Conservation (phyloP, 176 grass and related monocot species). For the Poa pratensis region DNA sequence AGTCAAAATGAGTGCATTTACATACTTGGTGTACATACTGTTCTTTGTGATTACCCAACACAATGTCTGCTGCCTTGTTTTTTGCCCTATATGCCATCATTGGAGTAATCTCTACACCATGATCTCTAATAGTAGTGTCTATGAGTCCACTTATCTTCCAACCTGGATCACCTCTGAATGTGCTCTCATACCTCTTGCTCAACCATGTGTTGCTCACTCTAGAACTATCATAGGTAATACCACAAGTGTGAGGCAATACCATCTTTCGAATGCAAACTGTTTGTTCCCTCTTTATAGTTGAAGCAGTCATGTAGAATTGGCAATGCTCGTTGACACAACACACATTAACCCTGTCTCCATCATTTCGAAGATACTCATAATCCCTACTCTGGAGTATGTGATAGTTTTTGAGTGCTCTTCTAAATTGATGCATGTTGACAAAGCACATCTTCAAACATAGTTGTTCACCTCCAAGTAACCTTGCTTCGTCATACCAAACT, state of each 20-base stretch:
- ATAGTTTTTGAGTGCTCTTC: neutral
- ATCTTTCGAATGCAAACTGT: neutral
- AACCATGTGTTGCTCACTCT: neutral
- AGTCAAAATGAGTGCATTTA: no score
- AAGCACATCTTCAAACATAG: neutral
- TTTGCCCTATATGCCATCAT: conserved; percentile 4
- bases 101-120: neutral
- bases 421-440: neutral
- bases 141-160: neutral
- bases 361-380: neutral
- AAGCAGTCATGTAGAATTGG: neutral
- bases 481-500: neutral
- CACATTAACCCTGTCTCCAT: neutral
- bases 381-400: neutral
- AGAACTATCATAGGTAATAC: neutral
- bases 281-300: neutral
- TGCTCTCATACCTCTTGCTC: neutral
- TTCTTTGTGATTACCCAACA: no score
- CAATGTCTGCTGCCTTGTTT: neutral
- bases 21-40: no score
- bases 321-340: neutral
- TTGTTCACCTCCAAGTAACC: neutral
- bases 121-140: neutral
- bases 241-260: neutral
- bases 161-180: neutral